These are phyloP conservation scores for Ceratocystis diversiconidia DNA, from an alignment of 2,329 filamentous ascomycete genomes.

Conservation along the genomic window DNA sequence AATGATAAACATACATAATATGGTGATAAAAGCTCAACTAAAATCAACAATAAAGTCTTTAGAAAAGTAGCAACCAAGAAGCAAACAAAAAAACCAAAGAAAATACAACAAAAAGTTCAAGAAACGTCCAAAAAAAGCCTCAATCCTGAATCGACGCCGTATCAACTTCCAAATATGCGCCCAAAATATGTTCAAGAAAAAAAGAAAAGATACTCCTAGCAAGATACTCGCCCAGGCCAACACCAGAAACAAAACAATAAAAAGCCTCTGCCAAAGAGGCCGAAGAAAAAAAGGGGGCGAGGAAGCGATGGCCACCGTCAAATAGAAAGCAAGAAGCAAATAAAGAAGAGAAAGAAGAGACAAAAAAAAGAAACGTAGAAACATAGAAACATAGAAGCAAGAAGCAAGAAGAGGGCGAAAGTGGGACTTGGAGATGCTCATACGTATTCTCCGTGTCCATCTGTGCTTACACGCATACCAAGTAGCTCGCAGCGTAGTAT, in stretches of 20 bases:
- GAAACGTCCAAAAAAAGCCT: not conserved
- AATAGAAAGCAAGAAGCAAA: conserved; percentile 4
- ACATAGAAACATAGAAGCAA: not conserved
- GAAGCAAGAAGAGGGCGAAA: no score
- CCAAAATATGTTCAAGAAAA: not conserved
- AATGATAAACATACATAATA: not conserved
- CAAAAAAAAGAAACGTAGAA: not conserved
- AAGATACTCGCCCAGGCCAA: conserved; percentile 1
- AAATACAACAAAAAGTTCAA: conserved; percentile 2
- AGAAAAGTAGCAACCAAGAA: conserved; percentile 3
- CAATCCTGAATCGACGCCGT: not conserved
- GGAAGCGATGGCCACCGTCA: not conserved
- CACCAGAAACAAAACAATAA: conserved; percentile 6
- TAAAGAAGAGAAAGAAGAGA: not conserved
- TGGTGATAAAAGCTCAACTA: not conserved
- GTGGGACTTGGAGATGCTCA: no score
- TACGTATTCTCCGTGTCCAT: not conserved
- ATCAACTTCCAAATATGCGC: not conserved
- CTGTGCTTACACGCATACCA: not conserved
- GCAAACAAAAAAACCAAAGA: conserved; percentile 5
- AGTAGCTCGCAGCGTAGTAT: not conserved
- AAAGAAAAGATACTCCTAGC: not conserved
- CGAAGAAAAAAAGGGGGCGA: not conserved
- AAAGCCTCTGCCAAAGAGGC: not conserved
- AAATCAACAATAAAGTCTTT: not conserved